phyloP scores from a whole-genome alignment of 1,139 yeast genomes.

The Candida tropicalis region DNA sequence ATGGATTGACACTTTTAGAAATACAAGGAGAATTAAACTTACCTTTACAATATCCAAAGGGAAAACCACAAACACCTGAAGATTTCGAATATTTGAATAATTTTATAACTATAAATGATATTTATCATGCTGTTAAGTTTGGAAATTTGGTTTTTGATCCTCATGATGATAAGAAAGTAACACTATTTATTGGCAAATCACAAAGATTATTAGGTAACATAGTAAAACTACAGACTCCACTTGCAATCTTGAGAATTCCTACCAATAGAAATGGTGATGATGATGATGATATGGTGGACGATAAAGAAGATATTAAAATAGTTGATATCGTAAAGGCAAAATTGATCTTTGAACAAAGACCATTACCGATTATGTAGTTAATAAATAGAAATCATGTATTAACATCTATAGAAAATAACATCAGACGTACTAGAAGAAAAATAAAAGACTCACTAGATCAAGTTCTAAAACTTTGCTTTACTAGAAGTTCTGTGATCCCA shows the following conservation, averaged over 20 bases:
- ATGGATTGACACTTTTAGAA: slow-evolving; percentile 62
- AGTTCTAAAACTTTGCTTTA: slow-evolving; percentile 14
- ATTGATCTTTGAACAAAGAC: slow-evolving; percentile 63
- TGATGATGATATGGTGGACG: slow-evolving; percentile 16
- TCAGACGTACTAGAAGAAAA: neutral
- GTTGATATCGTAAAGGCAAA: slow-evolving; percentile 62
- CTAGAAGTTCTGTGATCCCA: slow-evolving; percentile 29
- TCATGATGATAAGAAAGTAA: slow-evolving; percentile 45
- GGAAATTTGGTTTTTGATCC: slow-evolving; percentile 60
- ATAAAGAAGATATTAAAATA: slow-evolving; percentile 38
- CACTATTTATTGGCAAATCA: slow-evolving; percentile 63
- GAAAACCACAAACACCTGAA: slow-evolving; percentile 18
- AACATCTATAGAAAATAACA: neutral
- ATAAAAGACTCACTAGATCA: neutral
- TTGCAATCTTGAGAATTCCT: slow-evolving; percentile 58
- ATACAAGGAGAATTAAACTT: slow-evolving; percentile 71
- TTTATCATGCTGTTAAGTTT: slow-evolving; percentile 55
- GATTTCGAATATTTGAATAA: slow-evolving; percentile 27
- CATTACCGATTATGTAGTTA: slow-evolving; percentile 69
- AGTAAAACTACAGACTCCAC: slow-evolving; percentile 58
- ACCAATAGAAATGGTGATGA: slow-evolving; percentile 21
- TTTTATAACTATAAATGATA: slow-evolving; percentile 37
- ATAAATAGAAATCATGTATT: neutral
- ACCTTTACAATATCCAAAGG: slow-evolving; percentile 43
- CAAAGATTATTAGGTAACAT: slow-evolving; percentile 65